phyloP scores from a whole-genome alignment of 1,139 yeast genomes.

The Suhomyces kunorum region DNA sequence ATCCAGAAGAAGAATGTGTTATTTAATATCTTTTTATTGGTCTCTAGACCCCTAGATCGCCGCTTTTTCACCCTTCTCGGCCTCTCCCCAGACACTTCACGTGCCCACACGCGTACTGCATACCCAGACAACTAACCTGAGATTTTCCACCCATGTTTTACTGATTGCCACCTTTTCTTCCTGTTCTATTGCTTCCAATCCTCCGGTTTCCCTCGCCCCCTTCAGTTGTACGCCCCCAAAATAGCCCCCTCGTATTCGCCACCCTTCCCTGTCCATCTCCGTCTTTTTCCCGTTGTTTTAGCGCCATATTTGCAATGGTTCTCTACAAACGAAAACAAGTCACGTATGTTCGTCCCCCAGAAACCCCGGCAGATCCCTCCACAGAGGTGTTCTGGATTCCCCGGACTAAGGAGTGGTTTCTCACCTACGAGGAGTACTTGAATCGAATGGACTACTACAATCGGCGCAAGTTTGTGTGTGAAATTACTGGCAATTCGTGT shows the following conservation, averaged over 20 bases:
- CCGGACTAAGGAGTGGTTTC: slow-evolving; percentile 86
- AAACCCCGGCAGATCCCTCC: slow-evolving; percentile 52
- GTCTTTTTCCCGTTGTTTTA: neutral
- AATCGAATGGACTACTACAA: slow-evolving; percentile 68
- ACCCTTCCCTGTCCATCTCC: neutral
- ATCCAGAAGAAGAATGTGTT: neutral
- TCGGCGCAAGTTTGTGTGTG: slow-evolving; percentile 85
- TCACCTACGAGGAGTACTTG: slow-evolving; percentile 72
- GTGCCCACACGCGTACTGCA: slow-evolving; percentile 9
- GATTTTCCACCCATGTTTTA: slow-evolving; percentile 8
- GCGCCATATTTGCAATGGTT: slow-evolving; percentile 47
- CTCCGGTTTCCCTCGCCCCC: neutral
- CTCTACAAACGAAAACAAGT: slow-evolving; percentile 73
- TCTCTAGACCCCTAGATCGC: neutral
- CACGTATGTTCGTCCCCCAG: slow-evolving; percentile 54
- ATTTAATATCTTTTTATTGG: no score
- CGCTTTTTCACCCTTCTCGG: neutral
- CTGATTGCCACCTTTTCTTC: neutral
- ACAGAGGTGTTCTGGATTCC: slow-evolving; percentile 76
- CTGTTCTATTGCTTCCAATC: neutral
- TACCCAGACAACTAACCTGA: slow-evolving; percentile 6
- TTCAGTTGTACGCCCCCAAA: neutral
- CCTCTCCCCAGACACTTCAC: no score
- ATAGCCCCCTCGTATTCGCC: neutral
- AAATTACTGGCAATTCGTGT: slow-evolving; percentile 91